Evolutionary conservation across 345 rosid species (phyloP).

Genomic region (Cardamine chenopodiifolia): DNA sequence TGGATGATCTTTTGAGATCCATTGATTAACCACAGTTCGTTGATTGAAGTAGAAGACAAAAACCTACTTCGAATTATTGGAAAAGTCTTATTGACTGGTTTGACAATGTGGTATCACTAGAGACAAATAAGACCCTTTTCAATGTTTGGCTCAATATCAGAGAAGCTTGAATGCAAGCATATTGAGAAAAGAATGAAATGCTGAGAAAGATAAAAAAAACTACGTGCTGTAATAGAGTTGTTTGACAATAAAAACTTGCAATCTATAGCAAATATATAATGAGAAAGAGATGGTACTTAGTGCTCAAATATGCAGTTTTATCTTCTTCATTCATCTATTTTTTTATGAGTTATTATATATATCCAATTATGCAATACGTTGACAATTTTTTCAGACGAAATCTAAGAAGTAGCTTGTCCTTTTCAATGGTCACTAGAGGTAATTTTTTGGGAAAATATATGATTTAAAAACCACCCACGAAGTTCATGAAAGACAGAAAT

Average conservation of each 20-base stretch:
- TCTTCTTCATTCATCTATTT: conserved; percentile 8
- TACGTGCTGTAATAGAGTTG: conserved; percentile 65
- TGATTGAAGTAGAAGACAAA: conserved; percentile 79
- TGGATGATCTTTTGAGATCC: conserved; percentile 90
- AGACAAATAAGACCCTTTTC: conserved; percentile 88
- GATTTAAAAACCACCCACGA: too few species aligned
- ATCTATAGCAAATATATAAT: conserved; percentile 68
- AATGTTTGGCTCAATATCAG: conserved; percentile 81
- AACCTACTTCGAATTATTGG: conserved; percentile 58
- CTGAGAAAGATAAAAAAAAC: conserved; percentile 87
- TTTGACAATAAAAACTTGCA: conserved; percentile 89
- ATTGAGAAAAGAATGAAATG: conserved; percentile 74
- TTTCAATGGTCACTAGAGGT: too few species aligned
- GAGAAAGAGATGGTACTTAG: conserved; percentile 80
- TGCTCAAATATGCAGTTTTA: conserved; percentile 81
- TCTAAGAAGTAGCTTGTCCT: too few species aligned
- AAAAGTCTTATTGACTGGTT: conserved; percentile 67
- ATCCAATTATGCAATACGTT: too few species aligned
- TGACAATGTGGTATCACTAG: conserved; percentile 65
- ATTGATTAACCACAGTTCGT: conserved; percentile 58
- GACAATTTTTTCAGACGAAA: too few species aligned
- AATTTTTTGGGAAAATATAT: too few species aligned
- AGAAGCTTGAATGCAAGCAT: conserved; percentile 77
- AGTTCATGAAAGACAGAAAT: too few species aligned
- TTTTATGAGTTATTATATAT: background rate